These are phyloP conservation scores for Marasmius tenuissimus DNA, from an alignment of 1,284 basidiomycete species.

Conservation along the genomic window DNA sequence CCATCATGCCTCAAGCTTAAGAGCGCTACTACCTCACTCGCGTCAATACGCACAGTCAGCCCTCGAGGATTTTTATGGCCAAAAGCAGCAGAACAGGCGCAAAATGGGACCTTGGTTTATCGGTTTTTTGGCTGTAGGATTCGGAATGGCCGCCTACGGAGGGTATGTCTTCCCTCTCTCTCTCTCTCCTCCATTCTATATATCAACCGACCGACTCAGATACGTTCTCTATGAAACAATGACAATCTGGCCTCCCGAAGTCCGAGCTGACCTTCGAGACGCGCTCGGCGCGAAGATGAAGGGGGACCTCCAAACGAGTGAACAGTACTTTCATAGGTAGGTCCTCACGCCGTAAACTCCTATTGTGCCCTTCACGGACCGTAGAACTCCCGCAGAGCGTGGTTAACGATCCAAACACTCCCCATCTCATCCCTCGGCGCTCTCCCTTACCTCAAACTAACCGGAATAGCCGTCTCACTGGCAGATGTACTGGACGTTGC, in stretches of 20 bases:
- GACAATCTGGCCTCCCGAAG: conserved; percentile 64
- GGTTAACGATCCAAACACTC: conserved; percentile 52
- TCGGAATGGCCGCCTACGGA: conserved; percentile 52
- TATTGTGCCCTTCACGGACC: not conserved
- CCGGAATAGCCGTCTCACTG: conserved; percentile 67
- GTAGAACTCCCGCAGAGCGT: conserved; percentile 48
- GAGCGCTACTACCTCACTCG: no score
- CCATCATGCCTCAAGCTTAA: no score
- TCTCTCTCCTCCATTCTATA: conserved; percentile 3
- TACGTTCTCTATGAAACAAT: conserved; percentile 63
- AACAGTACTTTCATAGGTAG: conserved; percentile 55
- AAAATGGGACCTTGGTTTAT: conserved; percentile 27
- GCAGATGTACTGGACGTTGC: conserved; percentile 59
- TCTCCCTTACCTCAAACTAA: conserved; percentile 64
- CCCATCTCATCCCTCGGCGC: conserved; percentile 47
- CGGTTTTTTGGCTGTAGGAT: conserved; percentile 46
- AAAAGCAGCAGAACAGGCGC: not conserved
- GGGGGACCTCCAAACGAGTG: conserved; percentile 56
- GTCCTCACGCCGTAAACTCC: conserved; percentile 15
- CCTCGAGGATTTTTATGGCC: not conserved
- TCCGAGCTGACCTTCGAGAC: conserved; percentile 62
- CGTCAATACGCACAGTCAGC: not conserved
- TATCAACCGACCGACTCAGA: conserved; percentile 29
- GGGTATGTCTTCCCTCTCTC: conserved; percentile 40
- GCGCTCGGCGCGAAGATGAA: conserved; percentile 65